Conservation (phyloP, 495 filamentous ascomycete genomes). For the Lophiotrema nucula region DNA sequence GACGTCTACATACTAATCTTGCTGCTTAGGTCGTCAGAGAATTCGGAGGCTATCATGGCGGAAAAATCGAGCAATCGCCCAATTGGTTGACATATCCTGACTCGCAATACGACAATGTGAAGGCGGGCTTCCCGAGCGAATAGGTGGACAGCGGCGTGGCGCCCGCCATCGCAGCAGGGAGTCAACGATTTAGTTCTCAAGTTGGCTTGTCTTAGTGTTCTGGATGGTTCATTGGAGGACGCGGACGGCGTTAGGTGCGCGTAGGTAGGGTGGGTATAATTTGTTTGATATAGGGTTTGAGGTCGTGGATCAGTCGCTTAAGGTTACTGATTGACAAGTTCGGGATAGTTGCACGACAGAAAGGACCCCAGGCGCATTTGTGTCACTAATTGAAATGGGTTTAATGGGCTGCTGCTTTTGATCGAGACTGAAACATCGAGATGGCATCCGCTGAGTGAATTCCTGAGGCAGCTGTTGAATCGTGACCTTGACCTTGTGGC, state of each 20-base stretch:
- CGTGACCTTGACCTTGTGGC: too few species aligned
- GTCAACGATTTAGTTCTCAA: too few species aligned
- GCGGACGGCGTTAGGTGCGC: background rate
- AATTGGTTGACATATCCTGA: conserved; percentile 32
- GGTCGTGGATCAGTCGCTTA: background rate
- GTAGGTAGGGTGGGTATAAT: conserved; percentile 1
- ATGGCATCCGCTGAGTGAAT: background rate
- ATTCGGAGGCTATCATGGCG: conserved; percentile 20
- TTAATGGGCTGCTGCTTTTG: background rate
- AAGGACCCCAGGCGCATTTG: background rate
- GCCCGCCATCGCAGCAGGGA: background rate
- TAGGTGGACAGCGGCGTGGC: background rate
- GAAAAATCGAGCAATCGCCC: conserved; percentile 9
- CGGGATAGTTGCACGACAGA: background rate
- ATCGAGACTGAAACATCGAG: background rate
- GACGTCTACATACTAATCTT: background rate
- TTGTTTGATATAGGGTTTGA: conserved; percentile 4
- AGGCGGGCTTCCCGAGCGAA: conserved; percentile 24
- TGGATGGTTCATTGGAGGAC: too few species aligned
- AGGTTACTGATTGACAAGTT: background rate
- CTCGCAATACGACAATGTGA: conserved; percentile 30
- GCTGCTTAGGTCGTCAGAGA: conserved; percentile 23
- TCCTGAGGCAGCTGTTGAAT: conserved; percentile 1
- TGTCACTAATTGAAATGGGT: background rate
- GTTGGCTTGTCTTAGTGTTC: too few species aligned